Evolutionary conservation across 1,284 basidiomycete species (phyloP).

Genomic region (Marasmius oreades): DNA sequence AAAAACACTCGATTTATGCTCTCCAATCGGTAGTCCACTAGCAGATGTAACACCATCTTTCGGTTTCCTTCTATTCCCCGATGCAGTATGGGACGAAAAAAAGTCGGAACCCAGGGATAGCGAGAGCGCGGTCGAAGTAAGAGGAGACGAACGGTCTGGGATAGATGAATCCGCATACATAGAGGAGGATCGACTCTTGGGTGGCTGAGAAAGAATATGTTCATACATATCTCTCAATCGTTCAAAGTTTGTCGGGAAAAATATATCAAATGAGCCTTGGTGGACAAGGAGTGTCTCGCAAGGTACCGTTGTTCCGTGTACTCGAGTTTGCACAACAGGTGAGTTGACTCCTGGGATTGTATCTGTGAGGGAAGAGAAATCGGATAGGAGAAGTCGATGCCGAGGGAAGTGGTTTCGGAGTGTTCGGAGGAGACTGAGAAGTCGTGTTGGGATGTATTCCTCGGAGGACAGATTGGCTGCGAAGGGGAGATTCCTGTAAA

Average conservation of each 20-base stretch:
- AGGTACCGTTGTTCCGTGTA: conserved; percentile 81
- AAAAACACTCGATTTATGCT: conserved; percentile 75
- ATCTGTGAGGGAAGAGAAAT: conserved; percentile 89
- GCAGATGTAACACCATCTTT: conserved; percentile 66
- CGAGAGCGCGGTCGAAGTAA: conserved; percentile 46
- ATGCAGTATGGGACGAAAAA: conserved; percentile 59
- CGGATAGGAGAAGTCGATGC: conserved; percentile 89
- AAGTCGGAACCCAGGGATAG: conserved; percentile 57
- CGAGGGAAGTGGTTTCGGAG: conserved; percentile 86
- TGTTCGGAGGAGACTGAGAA: conserved; percentile 82
- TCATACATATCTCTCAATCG: conserved; percentile 87
- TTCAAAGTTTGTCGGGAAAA: conserved; percentile 96
- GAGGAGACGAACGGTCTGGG: conserved; percentile 43
- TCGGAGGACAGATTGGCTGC: conserved; percentile 88
- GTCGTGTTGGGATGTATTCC: conserved; percentile 91
- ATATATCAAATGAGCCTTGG: conserved; percentile 98
- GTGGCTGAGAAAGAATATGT: conserved; percentile 65
- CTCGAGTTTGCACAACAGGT: conserved; percentile 96
- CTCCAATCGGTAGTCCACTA: conserved; percentile 76
- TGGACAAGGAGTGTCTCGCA: conserved; percentile 90
- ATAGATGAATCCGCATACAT: conserved; percentile 25
- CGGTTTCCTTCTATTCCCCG: conserved; percentile 55
- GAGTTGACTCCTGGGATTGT: conserved; percentile 82
- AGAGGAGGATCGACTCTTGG: conserved; percentile 36
- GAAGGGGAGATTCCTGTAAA: conserved; percentile 76